These are phyloP conservation scores for Vanilla planifolia DNA, from an alignment of 106 monocot genomes.

Conservation along the genomic window DNA sequence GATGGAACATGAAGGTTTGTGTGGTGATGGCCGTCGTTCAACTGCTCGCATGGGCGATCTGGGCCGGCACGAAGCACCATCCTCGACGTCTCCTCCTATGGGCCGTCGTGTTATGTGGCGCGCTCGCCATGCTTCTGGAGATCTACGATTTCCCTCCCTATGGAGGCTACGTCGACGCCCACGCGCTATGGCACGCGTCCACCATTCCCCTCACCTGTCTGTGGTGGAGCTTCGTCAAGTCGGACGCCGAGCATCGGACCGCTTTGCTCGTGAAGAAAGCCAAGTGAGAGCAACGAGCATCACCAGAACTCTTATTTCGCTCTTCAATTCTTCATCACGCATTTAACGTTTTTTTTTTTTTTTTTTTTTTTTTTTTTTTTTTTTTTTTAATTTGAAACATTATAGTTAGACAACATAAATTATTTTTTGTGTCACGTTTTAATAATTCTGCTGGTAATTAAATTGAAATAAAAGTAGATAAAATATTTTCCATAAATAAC, in stretches of 20 bases:
- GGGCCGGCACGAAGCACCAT: slow-evolving; percentile 65
- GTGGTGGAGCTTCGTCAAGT: slow-evolving; percentile 85
- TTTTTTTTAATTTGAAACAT: too few relatives aligned
- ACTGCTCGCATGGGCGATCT: slow-evolving; percentile 71
- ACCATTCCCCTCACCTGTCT: slow-evolving; percentile 79
- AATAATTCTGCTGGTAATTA: too few relatives aligned
- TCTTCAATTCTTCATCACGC: neutral
- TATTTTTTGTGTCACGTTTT: too few relatives aligned
- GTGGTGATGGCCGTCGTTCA: slow-evolving; percentile 57
- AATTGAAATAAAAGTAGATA: too few relatives aligned
- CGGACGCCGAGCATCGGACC: slow-evolving; percentile 55
- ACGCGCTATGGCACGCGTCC: slow-evolving; percentile 64
- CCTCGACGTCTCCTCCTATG: slow-evolving; percentile 72
- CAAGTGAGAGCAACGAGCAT: slow-evolving; percentile 18
- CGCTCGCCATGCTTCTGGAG: slow-evolving; percentile 63
- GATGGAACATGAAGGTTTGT: slow-evolving; percentile 93
- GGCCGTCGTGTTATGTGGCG: slow-evolving; percentile 49
- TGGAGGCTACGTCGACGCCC: slow-evolving; percentile 62
- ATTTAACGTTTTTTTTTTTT: slow-evolving; percentile 1
- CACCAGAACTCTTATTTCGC: neutral
- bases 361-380: neutral
- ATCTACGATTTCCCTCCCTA: slow-evolving; percentile 81
- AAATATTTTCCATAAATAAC: too few relatives aligned
- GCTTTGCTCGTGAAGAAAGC: slow-evolving; percentile 49
- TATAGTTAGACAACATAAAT: too few relatives aligned